These are phyloP conservation scores for Atalantia buxifolia DNA, from an alignment of 345 rosid genomes.

Conservation along the genomic window DNA sequence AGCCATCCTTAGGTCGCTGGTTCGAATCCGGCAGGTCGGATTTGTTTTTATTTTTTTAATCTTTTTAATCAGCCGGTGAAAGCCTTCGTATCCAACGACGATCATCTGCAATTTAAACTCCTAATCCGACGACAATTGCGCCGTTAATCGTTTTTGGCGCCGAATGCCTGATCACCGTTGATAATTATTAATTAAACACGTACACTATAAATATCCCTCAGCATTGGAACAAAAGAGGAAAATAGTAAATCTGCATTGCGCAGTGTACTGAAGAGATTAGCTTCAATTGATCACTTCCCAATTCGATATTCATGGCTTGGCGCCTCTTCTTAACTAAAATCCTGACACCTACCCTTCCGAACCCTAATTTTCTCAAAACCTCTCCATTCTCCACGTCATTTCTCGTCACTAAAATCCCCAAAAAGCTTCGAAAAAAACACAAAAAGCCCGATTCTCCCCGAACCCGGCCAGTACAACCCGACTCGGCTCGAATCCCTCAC, in stretches of 20 bases:
- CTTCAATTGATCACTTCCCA: too few species aligned
- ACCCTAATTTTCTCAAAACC: background rate
- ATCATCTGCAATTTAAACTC: background rate
- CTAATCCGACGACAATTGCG: background rate
- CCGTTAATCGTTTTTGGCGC: background rate
- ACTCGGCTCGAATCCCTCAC: conserved; percentile 41
- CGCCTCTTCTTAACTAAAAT: conserved; percentile 25
- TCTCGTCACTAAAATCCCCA: conserved; percentile 76
- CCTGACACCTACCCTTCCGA: conserved; percentile 12
- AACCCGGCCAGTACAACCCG: conserved; percentile 54
- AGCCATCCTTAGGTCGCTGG: conserved; percentile 72
- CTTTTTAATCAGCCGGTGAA: background rate
- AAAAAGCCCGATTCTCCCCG: conserved; percentile 62
- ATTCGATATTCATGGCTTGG: conserved; percentile 36
- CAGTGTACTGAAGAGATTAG: too few species aligned
- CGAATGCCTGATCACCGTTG: background rate
- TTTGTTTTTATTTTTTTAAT: background rate
- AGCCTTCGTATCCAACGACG: background rate
- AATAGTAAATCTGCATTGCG: too few species aligned
- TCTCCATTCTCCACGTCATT: conserved; percentile 72
- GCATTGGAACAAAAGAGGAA: background rate
- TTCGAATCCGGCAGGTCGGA: conserved; percentile 88
- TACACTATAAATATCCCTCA: background rate
- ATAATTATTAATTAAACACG: too few species aligned
- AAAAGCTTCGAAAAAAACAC: conserved; percentile 41